Percentiles rank a stretch among this genome's conserved stretches.
These are phyloP conservation scores for Fragilaria crotonensis DNA, from an alignment of 108 stramenopile genomes.

Conservation along the genomic window DNA sequence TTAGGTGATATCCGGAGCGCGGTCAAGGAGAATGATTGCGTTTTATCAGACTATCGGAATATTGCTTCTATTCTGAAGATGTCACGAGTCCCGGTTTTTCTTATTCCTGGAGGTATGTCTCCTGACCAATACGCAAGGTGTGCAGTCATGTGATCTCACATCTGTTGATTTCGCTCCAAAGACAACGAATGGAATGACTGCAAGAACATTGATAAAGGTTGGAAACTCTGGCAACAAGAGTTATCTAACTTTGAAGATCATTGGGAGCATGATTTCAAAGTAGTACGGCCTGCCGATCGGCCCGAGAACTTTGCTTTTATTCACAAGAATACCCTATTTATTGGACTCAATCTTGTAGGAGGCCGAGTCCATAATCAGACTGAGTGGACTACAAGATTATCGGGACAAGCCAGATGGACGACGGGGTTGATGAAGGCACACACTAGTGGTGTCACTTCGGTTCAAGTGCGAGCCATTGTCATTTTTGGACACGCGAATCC, in stretches of 20 bases:
- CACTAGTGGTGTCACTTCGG: not conserved
- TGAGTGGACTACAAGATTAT: constrained; percentile 21
- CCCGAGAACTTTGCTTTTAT: constrained; percentile 28
- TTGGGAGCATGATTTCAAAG: constrained; percentile 17
- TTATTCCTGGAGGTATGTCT: constrained; percentile 3
- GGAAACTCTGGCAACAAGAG: constrained; percentile 12
- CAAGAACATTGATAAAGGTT: constrained; percentile 20
- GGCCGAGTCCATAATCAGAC: constrained; percentile 6
- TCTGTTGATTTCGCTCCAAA: not conserved
- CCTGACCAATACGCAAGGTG: not conserved
- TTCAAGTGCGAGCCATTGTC: constrained; percentile 12
- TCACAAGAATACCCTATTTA: constrained; percentile 23
- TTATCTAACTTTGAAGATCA: constrained; percentile 23
- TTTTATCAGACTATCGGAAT: not conserved
- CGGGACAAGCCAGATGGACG: constrained; percentile 15
- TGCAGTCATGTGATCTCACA: not conserved
- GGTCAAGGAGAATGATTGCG: not conserved
- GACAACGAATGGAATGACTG: constrained; percentile 19
- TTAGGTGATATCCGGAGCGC: constrained; percentile 8
- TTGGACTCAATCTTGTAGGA: constrained; percentile 32
- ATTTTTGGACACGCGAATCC: constrained; percentile 31
- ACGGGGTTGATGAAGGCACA: constrained; percentile 10
- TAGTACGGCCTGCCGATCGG: constrained; percentile 7
- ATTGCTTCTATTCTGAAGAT: not conserved
- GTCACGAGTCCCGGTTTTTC: constrained; percentile 8